These are phyloP conservation scores for Hamiltosporidium tvaerminnensis DNA, from an alignment of 371 early-diverging fungal species.

Conservation along the genomic window DNA sequence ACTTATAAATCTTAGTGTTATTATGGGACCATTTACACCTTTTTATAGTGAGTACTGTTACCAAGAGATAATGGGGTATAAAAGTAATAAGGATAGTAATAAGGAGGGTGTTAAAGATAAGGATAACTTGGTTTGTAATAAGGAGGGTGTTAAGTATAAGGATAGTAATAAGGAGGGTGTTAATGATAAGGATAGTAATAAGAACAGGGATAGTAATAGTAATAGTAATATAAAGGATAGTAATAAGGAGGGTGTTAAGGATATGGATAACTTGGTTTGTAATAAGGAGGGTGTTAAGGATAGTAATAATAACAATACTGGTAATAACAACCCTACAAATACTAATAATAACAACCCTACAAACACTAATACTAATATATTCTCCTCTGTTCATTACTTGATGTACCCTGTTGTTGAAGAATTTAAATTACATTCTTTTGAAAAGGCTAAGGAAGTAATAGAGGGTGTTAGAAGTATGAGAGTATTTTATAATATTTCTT, in stretches of 20 bases:
- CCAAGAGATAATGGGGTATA: conserved; percentile 73
- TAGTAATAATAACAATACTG: neutral
- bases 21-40: conserved; percentile 96
- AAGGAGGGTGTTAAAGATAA: neutral
- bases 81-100: conserved; percentile 11
- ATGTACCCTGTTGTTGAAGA: conserved; percentile 18
- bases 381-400: conserved; percentile 45
- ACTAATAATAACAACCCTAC: neutral
- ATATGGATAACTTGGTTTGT: neutral
- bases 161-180: no score
- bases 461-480: conserved; percentile 44
- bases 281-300: no score
- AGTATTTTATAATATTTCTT: conserved; percentile 35
- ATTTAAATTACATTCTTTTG: conserved; percentile 30
- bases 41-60: conserved; percentile 93
- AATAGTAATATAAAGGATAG: conserved; percentile 36
- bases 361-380: neutral
- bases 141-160: no score
- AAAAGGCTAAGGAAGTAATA: conserved; percentile 46
- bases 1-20: conserved; percentile 67
- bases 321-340: neutral
- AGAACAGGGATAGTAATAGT: conserved; percentile 75
- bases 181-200: no score
- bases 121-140: no score
- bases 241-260: neutral